Evolutionary conservation across 768 basidiomycete genomes (phyloP), one percentile per base, ranked within the genome.

Genomic region (Chalciporus sphaerocephalus): DNA sequence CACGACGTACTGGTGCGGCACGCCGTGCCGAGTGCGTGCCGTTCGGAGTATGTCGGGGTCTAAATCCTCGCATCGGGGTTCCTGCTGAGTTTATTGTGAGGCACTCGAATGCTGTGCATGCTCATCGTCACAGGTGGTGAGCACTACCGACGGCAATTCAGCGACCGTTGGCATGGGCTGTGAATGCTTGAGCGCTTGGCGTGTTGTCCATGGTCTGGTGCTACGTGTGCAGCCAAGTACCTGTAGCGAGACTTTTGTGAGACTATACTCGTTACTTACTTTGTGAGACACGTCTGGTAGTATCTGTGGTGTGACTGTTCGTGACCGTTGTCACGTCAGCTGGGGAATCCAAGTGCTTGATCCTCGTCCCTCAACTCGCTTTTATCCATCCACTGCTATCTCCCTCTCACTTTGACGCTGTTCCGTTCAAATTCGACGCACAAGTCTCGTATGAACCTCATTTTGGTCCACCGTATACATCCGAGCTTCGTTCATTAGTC

Each of bases 401-500:
- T 48, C 27, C 15, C n/a, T 32, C 30, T 15, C 2, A 13, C 28
- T 30, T 4, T 30, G 28, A 13, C 28, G n/a, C 15, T 9, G 30
- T 32, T 30, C 13, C 15, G n/a, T 30, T 30, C 15, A 30, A 13
- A 30, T 30, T 30, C 28, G 28, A 15, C 15, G 28, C 28, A 15
- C 28, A 15, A 30, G 30, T 64, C 50, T 60, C 44, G 50, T 39
- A 55, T 57, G 55, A 49, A 45, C 50, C 32, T 42, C 18, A 37
- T 39, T 32, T 7, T 37, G 46, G 48, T 53, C 51, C 52, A 49
- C 40, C 32, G 37, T 33, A 47, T 23, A 22, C 43, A 40, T 39
- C 37, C 39, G 44, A 33, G 44, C 40, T 34, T 46, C 49, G 47
- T 51, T 48, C 43, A 40, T 51, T 18, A 32, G 18, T 38, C 43